Conservation (phyloP, 805 yeast species). For the Candida wancherniae region DNA sequence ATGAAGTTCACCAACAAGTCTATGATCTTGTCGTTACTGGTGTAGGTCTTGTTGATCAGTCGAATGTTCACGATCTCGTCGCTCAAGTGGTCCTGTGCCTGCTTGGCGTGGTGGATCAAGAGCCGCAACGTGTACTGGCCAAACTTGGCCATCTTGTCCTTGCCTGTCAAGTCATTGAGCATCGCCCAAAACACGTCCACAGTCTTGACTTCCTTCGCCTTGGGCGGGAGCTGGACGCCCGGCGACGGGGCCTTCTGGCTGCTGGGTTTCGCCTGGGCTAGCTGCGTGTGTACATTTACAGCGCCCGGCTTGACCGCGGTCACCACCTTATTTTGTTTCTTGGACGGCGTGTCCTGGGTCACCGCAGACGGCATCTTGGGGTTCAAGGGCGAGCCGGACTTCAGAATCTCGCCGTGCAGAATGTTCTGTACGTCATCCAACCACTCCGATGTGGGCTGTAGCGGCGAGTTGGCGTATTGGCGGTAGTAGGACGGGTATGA, state of each 20-base stretch:
- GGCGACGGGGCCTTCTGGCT: too few species aligned
- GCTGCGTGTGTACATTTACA: too few species aligned
- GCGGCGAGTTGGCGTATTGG: constrained; percentile 6
- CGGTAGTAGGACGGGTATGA: constrained; percentile 8
- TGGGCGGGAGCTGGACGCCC: too few species aligned
- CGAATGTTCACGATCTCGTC: constrained; percentile 31
- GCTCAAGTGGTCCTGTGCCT: constrained; percentile 30
- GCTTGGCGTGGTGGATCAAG: constrained; percentile 43
- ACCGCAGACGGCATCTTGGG: constrained; percentile 3
- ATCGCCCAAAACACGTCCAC: constrained; percentile 50
- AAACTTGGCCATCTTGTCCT: constrained; percentile 66
- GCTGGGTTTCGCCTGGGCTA: too few species aligned
- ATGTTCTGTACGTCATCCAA: constrained; percentile 8
- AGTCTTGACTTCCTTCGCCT: constrained; percentile 11
- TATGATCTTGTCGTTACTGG: constrained; percentile 27
- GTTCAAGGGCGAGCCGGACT: constrained; percentile 5
- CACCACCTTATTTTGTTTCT: background rate
- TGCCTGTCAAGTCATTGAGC: constrained; percentile 56
- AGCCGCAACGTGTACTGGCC: constrained; percentile 56
- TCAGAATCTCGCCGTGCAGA: too few species aligned
- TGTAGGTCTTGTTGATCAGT: constrained; percentile 27
- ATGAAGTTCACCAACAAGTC: constrained; percentile 32
- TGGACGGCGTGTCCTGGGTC: constrained; percentile 1
- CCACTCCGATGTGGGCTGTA: constrained; percentile 14
- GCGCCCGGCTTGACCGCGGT: too few species aligned